Evolutionary conservation across 2,329 filamentous ascomycete species (phyloP).

Genomic region (Calonectria montana): DNA sequence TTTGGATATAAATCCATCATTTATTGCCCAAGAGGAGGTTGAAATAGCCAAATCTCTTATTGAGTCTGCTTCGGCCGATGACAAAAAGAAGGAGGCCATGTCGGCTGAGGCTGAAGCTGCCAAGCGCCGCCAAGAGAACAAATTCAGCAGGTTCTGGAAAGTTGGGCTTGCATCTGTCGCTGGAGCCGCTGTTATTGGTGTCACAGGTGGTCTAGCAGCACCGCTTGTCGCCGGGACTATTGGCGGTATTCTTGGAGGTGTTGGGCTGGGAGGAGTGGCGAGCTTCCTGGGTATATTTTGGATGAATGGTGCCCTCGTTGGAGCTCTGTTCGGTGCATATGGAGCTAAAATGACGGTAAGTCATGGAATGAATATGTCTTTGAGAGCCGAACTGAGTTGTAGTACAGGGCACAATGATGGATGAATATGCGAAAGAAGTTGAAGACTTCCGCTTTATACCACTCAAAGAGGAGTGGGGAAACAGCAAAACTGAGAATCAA

Average conservation of each 20-base stretch:
- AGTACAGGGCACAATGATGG: slow-evolving; percentile 79
- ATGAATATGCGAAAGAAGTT: slow-evolving; percentile 87
- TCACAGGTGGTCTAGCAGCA: slow-evolving; percentile 91
- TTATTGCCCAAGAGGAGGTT: slow-evolving; percentile 76
- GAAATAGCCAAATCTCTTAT: slow-evolving; percentile 82
- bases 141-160: slow-evolving; percentile 83
- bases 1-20: slow-evolving; percentile 69
- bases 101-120: slow-evolving; percentile 81
- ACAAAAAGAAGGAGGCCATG: slow-evolving; percentile 61
- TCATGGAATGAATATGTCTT: neutral
- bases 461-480: slow-evolving; percentile 62
- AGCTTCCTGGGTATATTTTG: slow-evolving; percentile 89
- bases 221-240: slow-evolving; percentile 88
- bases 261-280: slow-evolving; percentile 87
- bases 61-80: slow-evolving; percentile 66
- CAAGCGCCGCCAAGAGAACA: slow-evolving; percentile 77
- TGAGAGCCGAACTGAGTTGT: slow-evolving; percentile 24
- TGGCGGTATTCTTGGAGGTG: slow-evolving; percentile 84
- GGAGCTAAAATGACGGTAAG: slow-evolving; percentile 77
- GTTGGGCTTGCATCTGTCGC: slow-evolving; percentile 90
- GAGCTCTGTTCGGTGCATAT: slow-evolving; percentile 88
- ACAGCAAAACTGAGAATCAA: slow-evolving; percentile 30
- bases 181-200: slow-evolving; percentile 88
- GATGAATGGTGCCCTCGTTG: slow-evolving; percentile 86
- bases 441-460: slow-evolving; percentile 86